phyloP scores from a whole-genome alignment of 2,329 filamentous ascomycete species.

The Colletotrichum tropicicola region DNA sequence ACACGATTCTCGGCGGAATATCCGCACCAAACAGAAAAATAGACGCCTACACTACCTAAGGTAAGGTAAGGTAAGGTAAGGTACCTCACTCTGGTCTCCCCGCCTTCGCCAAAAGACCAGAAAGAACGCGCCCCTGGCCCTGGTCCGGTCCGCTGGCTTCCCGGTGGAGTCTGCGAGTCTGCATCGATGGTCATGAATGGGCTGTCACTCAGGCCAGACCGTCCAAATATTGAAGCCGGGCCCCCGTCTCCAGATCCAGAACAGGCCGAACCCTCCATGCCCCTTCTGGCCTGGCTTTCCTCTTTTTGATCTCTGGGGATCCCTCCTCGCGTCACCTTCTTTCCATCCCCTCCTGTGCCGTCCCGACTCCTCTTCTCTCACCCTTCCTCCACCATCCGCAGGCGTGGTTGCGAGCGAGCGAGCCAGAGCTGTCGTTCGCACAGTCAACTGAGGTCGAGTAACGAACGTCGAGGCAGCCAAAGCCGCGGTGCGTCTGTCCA shows the following conservation, averaged over 20 bases:
- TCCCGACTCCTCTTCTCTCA: constrained; percentile 16
- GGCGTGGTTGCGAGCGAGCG: constrained; percentile 2
- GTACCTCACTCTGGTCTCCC: too few relatives aligned
- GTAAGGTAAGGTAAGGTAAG: too few relatives aligned
- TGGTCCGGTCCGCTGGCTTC: not conserved
- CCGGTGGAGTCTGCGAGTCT: constrained; percentile 10
- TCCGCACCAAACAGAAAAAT: not conserved
- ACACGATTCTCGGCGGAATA: not conserved
- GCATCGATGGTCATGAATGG: constrained; percentile 5
- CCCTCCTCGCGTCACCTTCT: constrained; percentile 19
- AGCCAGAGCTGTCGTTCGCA: not conserved
- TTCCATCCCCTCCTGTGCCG: constrained; percentile 3
- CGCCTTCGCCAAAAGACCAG: not conserved
- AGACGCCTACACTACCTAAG: too few relatives aligned
- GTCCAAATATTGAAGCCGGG: constrained; percentile 4
- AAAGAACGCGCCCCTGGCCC: not conserved
- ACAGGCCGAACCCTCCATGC: not conserved
- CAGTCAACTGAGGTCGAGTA: not conserved
- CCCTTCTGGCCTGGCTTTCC: constrained; percentile 6
- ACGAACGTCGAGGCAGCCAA: not conserved
- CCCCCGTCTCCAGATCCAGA: constrained; percentile 14
- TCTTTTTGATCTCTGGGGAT: constrained; percentile 21
- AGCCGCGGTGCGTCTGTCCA: not conserved
- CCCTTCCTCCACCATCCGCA: not conserved
- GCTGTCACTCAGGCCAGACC: constrained; percentile 18